Evolutionary conservation across 2,329 filamentous ascomycete species (phyloP), one percentile per base, ranked within the genome.

Genomic region (Hypoxylon sp.): DNA sequence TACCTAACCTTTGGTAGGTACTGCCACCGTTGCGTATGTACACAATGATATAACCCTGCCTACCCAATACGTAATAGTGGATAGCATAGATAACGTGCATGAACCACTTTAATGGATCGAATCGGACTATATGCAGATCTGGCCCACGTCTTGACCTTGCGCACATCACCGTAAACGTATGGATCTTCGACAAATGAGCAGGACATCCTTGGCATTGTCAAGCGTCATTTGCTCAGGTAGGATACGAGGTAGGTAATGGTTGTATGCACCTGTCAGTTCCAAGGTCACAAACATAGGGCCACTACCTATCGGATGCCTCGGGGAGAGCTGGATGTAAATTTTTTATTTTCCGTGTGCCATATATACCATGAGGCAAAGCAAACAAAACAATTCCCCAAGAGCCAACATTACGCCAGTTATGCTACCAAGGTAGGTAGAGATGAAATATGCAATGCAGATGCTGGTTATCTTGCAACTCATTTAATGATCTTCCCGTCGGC

Each of bases 401-500:
- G 21, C 4, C 27, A 42, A 56, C 53, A 55, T 35, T 59, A 67
- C 64, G 64, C 67, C 64, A 54, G 67, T 48, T 3, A 70, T 70
- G 61, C 56, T 50, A 54, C 47, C 15, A 6, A 51, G 17, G 29
- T 32, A 60, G 48, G 17, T 37, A 13, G 29, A 44, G n/a, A 50
- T 58, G 19, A 55, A 47, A 48, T 53, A 65, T 60, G 50, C 58
- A 62, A 48, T 47, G 35, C 31, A 42, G 13, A 48, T 65, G 52
- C 61, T 67, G 11, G 21, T 47, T 46, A 57, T 67, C 31, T 48
- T n/a, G 17, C 6, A 50, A 57, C 21, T 68, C 46, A 66, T 57
- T 60, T 48, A 35, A 81, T 74, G 3, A 84, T 79, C 57, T 82
- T 81, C 1, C 83, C 83, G 8, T 81, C 75, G 52, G 75, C 76